Evolutionary conservation across 371 early-diverging fungal species (phyloP).

Genomic region (Mucor velutinosus): DNA sequence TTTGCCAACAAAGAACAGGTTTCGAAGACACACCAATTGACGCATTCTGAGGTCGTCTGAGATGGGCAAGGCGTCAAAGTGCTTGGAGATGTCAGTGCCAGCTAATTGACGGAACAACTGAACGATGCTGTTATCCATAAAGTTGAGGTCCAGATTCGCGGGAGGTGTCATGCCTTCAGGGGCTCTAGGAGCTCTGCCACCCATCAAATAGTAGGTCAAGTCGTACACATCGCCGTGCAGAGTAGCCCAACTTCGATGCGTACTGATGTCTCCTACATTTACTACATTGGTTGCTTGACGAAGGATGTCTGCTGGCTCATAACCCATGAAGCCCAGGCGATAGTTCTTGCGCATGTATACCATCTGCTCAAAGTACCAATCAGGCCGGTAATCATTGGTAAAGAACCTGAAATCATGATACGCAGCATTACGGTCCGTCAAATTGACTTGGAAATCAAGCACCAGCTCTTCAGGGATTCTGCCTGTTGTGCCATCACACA

Average conservation of each 20-base stretch:
- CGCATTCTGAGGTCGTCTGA: constrained; percentile 33
- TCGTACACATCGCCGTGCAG: constrained; percentile 49
- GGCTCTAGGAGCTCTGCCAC: constrained; percentile 46
- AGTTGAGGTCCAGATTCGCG: constrained; percentile 60
- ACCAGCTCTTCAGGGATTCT: constrained; percentile 30
- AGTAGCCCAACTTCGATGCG: constrained; percentile 48
- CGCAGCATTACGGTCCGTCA: constrained; percentile 35
- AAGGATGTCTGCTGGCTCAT: constrained; percentile 31
- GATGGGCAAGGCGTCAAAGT: constrained; percentile 56
- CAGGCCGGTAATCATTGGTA: constrained; percentile 36
- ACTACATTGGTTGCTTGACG: constrained; percentile 36
- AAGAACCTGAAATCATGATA: constrained; percentile 41
- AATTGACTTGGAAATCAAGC: constrained; percentile 33
- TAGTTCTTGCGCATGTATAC: constrained; percentile 35
- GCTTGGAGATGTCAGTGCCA: constrained; percentile 70
- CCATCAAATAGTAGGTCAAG: constrained; percentile 46
- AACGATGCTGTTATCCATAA: constrained; percentile 62
- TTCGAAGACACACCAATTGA: constrained; percentile 70
- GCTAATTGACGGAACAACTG: constrained; percentile 65
- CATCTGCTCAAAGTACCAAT: constrained; percentile 43
- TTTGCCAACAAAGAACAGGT: constrained; percentile 80
- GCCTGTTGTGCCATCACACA: constrained; percentile 35
- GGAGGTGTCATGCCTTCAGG: constrained; percentile 35
- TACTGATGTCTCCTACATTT: constrained; percentile 43
- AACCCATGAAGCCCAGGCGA: constrained; percentile 37